Percentiles rank a stretch among this genome's conserved stretches.
phyloP scores from a whole-genome alignment of 495 filamentous ascomycete species.

The Hyaloscypha hepaticicola region DNA sequence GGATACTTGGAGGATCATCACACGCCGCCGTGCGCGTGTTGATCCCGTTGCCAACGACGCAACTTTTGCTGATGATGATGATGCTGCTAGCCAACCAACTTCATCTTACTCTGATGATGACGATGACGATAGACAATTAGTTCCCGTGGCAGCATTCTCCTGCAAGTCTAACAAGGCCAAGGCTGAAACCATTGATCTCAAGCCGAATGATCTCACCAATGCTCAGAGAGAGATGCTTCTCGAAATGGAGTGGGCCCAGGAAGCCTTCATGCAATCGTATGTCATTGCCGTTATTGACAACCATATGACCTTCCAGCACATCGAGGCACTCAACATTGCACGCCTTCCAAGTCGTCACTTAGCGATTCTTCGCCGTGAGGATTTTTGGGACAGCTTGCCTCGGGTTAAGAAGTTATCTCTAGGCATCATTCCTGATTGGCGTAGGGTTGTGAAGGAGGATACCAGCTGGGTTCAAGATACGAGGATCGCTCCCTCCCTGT shows the following conservation, averaged over 20 bases:
- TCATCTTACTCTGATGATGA: conserved; percentile 6
- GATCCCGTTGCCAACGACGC: neutral
- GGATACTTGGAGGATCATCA: neutral
- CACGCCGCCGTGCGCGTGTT: neutral
- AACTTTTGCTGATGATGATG: neutral
- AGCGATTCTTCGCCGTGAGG: conserved; percentile 39
- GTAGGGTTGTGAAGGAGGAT: conserved; percentile 41
- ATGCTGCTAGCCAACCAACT: neutral
- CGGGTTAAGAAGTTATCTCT: conserved; percentile 44
- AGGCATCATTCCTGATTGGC: conserved; percentile 54
- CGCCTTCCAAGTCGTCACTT: conserved; percentile 51
- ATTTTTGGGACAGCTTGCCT: conserved; percentile 53
- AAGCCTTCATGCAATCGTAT: conserved; percentile 56
- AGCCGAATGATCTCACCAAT: conserved; percentile 46
- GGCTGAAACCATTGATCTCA: conserved; percentile 25
- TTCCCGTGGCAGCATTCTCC: neutral
- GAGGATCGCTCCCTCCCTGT: conserved; percentile 42
- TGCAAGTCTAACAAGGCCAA: conserved; percentile 2
- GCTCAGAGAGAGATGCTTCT: conserved; percentile 57
- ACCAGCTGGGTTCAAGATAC: conserved; percentile 39
- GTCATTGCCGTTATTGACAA: conserved; percentile 53
- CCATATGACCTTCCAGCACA: conserved; percentile 36
- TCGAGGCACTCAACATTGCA: conserved; percentile 51
- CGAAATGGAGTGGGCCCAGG: conserved; percentile 57
- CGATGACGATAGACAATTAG: neutral